These are phyloP conservation scores for Artemisia argyi DNA, from an alignment of 129 eudicot species.

Conservation along the genomic window DNA sequence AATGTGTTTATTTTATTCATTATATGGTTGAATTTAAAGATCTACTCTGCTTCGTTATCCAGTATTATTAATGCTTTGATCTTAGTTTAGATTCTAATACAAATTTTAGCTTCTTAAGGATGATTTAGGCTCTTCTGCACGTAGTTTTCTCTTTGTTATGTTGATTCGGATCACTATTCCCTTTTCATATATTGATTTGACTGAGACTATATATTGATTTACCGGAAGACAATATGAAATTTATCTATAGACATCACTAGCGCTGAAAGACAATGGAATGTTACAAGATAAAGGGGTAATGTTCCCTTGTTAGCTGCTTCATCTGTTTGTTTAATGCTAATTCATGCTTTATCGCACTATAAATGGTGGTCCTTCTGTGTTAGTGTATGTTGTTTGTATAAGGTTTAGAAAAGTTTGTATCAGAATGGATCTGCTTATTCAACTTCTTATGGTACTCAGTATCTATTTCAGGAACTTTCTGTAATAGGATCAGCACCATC, in stretches of 20 bases:
- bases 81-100: not conserved
- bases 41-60: slow-evolving; percentile 1
- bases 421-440: not conserved
- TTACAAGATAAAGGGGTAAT: no score
- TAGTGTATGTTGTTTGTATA: not conserved
- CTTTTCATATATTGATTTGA: no score
- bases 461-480: slow-evolving; percentile 13
- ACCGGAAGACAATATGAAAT: no score
- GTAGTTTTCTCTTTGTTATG: not conserved
- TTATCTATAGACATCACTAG: no score
- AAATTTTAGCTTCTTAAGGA: not conserved
- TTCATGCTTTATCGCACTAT: not conserved
- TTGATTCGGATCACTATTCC: not conserved
- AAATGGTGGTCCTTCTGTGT: not conserved
- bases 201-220: no score
- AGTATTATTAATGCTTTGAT: not conserved
- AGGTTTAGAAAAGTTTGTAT: not conserved
- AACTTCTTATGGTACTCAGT: not conserved
- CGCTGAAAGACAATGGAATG: no score
- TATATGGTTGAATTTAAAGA: not conserved
- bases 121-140: not conserved
- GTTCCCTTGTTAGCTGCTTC: no score
- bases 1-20: not conserved
- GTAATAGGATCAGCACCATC: not conserved
- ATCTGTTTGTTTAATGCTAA: no score